Percentiles rank a stretch among this genome's conserved stretches.
Evolutionary conservation across 2,329 filamentous ascomycete genomes (phyloP).

Genomic region (Pyrenophora graminea): DNA sequence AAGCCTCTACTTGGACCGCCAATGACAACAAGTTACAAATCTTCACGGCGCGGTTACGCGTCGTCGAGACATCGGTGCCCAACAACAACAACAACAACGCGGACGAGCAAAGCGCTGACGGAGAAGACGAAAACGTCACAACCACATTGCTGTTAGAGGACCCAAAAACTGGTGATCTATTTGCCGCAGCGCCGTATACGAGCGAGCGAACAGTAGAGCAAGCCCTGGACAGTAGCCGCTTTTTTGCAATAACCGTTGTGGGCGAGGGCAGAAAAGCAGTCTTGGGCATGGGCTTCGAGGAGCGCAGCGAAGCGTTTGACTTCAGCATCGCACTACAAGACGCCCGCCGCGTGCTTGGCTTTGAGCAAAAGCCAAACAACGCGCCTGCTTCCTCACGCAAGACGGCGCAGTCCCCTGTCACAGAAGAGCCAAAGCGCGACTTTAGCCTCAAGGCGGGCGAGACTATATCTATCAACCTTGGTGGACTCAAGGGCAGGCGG

Average conservation of each 20-base stretch:
- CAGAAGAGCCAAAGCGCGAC: slow-evolving; percentile 66
- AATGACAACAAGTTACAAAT: slow-evolving; percentile 71
- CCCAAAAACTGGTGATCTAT: slow-evolving; percentile 70
- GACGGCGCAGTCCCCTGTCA: slow-evolving; percentile 22
- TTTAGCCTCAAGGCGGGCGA: slow-evolving; percentile 88
- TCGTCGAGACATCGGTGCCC: slow-evolving; percentile 73
- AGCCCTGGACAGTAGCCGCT: slow-evolving; percentile 76
- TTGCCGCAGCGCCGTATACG: slow-evolving; percentile 82
- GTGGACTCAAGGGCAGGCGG: slow-evolving; percentile 57
- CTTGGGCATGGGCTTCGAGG: slow-evolving; percentile 85
- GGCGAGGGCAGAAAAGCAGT: slow-evolving; percentile 78
- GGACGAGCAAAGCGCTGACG: slow-evolving; percentile 35
- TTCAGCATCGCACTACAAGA: slow-evolving; percentile 81
- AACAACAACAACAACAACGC: slow-evolving; percentile 34
- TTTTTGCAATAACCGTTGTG: slow-evolving; percentile 82
- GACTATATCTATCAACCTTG: slow-evolving; percentile 82
- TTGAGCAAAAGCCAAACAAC: slow-evolving; percentile 52
- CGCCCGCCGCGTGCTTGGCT: slow-evolving; percentile 69
- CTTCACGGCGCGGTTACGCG: slow-evolving; percentile 80
- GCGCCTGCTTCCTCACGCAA: slow-evolving; percentile 5
- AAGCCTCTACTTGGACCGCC: slow-evolving; percentile 74
- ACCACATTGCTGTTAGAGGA: slow-evolving; percentile 82
- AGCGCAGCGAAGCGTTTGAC: slow-evolving; percentile 83
- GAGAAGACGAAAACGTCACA: slow-evolving; percentile 62
- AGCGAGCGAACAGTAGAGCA: slow-evolving; percentile 69